These are phyloP conservation scores for Debaryomyces psychrophilus DNA, from an alignment of 1,139 yeast species.

Conservation along the genomic window DNA sequence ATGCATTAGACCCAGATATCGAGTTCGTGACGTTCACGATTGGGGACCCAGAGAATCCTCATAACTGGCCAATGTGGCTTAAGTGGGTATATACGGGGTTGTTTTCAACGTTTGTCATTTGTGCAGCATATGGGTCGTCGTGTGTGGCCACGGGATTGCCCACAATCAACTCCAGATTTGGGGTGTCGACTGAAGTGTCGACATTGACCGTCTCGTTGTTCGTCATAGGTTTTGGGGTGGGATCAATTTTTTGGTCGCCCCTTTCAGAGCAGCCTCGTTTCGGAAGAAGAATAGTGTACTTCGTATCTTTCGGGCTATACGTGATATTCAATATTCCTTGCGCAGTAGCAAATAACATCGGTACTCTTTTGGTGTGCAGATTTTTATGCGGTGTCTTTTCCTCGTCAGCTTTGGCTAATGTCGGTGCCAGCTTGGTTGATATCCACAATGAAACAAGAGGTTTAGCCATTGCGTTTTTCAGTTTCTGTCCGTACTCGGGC, in stretches of 20 bases:
- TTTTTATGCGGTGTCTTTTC: constrained; percentile 88
- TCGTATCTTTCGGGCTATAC: constrained; percentile 73
- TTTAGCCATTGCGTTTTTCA: constrained; percentile 85
- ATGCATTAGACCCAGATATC: constrained; percentile 59
- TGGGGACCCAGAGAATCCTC: constrained; percentile 84
- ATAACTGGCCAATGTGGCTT: constrained; percentile 65
- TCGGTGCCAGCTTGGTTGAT: constrained; percentile 91
- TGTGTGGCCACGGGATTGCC: constrained; percentile 84
- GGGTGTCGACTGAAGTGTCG: constrained; percentile 77
- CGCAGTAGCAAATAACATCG: constrained; percentile 83
- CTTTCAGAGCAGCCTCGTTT: constrained; percentile 68
- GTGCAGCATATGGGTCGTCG: constrained; percentile 90
- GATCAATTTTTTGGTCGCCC: constrained; percentile 92
- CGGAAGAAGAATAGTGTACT: constrained; percentile 85
- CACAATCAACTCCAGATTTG: constrained; percentile 61
- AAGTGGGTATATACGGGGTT: constrained; percentile 73
- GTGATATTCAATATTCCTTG: constrained; percentile 85
- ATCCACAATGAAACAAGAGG: constrained; percentile 81
- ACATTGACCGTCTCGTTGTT: constrained; percentile 78
- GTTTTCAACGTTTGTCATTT: constrained; percentile 69
- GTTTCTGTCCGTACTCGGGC: constrained; percentile 91
- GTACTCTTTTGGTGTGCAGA: constrained; percentile 76
- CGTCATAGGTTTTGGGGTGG: constrained; percentile 88
- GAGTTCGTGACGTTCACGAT: constrained; percentile 80
- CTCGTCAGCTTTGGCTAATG: constrained; percentile 80